Evolutionary conservation across 2,329 filamentous ascomycete species (phyloP).

Genomic region (Fusarium sp.): DNA sequence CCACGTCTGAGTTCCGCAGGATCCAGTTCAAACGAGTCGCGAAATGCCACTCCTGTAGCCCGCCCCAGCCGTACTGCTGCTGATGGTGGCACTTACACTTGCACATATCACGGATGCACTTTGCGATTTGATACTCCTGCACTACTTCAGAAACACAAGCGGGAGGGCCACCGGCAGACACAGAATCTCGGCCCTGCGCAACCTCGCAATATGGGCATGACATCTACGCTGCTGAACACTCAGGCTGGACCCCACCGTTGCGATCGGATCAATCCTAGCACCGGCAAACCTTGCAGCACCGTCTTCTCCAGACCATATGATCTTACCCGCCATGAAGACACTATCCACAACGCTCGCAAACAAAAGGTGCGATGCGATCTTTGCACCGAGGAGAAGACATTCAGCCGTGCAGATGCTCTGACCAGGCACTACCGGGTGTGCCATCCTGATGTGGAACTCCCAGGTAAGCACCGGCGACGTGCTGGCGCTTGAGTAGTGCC

Average conservation of each 20-base stretch:
- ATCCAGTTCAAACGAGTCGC: slow-evolving; percentile 50
- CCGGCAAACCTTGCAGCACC: slow-evolving; percentile 93
- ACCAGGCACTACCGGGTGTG: slow-evolving; percentile 95
- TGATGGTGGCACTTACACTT: slow-evolving; percentile 92
- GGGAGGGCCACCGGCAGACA: slow-evolving; percentile 88
- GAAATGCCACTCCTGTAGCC: slow-evolving; percentile 46
- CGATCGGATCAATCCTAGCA: slow-evolving; percentile 92
- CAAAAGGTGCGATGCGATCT: slow-evolving; percentile 93
- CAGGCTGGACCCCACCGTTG: slow-evolving; percentile 95
- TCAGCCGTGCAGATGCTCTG: slow-evolving; percentile 93
- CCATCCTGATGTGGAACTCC: slow-evolving; percentile 67
- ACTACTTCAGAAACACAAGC: slow-evolving; percentile 93
- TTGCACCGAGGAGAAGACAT: slow-evolving; percentile 96
- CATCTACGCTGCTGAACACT: slow-evolving; percentile 75
- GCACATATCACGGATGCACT: slow-evolving; percentile 92
- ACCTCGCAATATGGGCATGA: slow-evolving; percentile 52
- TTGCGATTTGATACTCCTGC: slow-evolving; percentile 88
- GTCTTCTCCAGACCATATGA: slow-evolving; percentile 97
- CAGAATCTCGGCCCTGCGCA: slow-evolving; percentile 54
- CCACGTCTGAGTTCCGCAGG: slow-evolving; percentile 57
- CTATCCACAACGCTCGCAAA: slow-evolving; percentile 94
- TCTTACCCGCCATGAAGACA: slow-evolving; percentile 94
- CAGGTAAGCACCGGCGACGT: slow-evolving; percentile 34
- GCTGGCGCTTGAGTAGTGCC: slow-evolving; percentile 25
- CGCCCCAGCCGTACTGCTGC: slow-evolving; percentile 73